A percentile compares a stretch with the other conserved stretches of the same genome.
Conservation (phyloP, 2,329 filamentous ascomycete genomes). For the Xylaria polymorpha region DNA sequence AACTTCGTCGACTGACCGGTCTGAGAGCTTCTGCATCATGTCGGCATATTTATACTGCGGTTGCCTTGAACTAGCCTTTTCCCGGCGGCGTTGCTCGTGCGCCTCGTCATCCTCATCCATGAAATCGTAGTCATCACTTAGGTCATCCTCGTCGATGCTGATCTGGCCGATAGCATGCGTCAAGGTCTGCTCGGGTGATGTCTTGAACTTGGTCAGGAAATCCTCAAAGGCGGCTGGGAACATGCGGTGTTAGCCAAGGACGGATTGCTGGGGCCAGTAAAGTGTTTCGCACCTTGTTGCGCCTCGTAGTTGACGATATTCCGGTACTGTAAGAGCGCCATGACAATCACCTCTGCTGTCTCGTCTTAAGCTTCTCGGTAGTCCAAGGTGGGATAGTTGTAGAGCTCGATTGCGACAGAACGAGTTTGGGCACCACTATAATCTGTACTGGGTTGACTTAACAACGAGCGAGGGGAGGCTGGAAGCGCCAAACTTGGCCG, state of each 20-base stretch:
- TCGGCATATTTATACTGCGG: slow-evolving; percentile 89
- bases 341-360: slow-evolving; percentile 53
- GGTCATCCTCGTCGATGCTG: slow-evolving; percentile 85
- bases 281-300: slow-evolving; percentile 77
- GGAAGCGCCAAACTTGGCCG: slow-evolving; percentile 35
- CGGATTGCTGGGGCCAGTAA: slow-evolving; percentile 9
- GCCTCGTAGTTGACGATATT: slow-evolving; percentile 86
- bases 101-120: slow-evolving; percentile 83
- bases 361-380: slow-evolving; percentile 30
- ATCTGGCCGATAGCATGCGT: slow-evolving; percentile 86
- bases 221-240: slow-evolving; percentile 80
- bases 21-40: slow-evolving; percentile 85
- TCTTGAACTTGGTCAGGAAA: slow-evolving; percentile 91
- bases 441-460: slow-evolving; percentile 17
- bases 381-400: slow-evolving; percentile 38
- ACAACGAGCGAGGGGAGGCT: slow-evolving; percentile 40
- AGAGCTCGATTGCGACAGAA: slow-evolving; percentile 42
- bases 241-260: slow-evolving; percentile 46
- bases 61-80: slow-evolving; percentile 61
- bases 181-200: slow-evolving; percentile 74
- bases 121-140: slow-evolving; percentile 91
- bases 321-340: slow-evolving; percentile 87
- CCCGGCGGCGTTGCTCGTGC: slow-evolving; percentile 61
- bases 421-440: slow-evolving; percentile 41
- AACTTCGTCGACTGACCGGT: slow-evolving; percentile 81